Evolutionary conservation across 2,329 filamentous ascomycete species (phyloP).

Genomic region (Paraphaeosphaeria minitans): DNA sequence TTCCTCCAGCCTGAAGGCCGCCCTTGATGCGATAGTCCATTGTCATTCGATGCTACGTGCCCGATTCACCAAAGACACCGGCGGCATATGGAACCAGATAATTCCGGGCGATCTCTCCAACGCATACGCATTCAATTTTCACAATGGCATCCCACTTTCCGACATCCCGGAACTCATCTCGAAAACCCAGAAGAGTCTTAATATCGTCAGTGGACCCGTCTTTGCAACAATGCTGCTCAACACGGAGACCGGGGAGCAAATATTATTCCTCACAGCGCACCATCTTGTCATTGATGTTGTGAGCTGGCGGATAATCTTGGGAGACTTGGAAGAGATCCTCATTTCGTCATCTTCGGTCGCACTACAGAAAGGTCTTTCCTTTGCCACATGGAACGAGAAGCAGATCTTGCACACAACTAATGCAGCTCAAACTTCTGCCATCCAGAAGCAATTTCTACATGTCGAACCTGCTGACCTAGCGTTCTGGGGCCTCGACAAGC

Average conservation of each 20-base stretch:
- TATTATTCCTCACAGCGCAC: conserved; percentile 38
- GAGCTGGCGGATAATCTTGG: conserved; percentile 40
- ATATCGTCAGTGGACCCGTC: conserved; percentile 36
- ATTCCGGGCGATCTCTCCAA: conserved; percentile 16
- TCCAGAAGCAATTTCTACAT: conserved; percentile 17
- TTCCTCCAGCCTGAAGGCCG: conserved; percentile 25
- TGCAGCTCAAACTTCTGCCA: conserved; percentile 11
- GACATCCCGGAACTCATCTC: conserved; percentile 25
- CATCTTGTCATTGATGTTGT: conserved; percentile 43
- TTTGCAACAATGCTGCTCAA: conserved; percentile 36
- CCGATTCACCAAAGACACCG: conserved; percentile 25
- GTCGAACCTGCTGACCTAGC: conserved; percentile 28
- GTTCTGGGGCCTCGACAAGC: conserved; percentile 40
- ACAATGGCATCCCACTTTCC: conserved; percentile 15
- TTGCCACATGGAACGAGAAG: conserved; percentile 38
- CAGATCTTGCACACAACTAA: conserved; percentile 28
- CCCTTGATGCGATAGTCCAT: conserved; percentile 30
- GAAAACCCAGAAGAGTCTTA: conserved; percentile 31
- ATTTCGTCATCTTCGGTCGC: conserved; percentile 14
- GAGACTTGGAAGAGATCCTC: conserved; percentile 40
- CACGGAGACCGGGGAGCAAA: conserved; percentile 20
- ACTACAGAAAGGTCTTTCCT: conserved; percentile 31
- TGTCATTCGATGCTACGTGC: conserved; percentile 44
- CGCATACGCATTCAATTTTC: conserved; percentile 29
- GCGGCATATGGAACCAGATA: conserved; percentile 30